phyloP scores from a whole-genome alignment of 208 protist genomes.

The Acanthamoeba healyi region DNA sequence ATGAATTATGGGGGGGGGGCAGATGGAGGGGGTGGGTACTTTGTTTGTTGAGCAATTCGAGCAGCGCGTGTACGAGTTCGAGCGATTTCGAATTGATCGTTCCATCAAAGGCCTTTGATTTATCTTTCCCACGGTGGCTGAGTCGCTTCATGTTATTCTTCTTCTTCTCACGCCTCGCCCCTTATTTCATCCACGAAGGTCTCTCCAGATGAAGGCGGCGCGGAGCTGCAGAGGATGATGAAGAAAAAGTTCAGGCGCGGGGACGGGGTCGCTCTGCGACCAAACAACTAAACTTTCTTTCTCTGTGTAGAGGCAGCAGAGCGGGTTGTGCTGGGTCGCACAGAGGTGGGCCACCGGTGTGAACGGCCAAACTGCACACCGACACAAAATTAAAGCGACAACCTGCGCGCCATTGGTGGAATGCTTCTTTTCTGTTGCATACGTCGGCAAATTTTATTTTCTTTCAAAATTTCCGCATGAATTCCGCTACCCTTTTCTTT shows the following conservation, averaged over 20 bases:
- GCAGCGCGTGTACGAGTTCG: not conserved
- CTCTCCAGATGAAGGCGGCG: too few relatives aligned
- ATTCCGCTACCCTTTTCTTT: too few relatives aligned
- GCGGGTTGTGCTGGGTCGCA: too few relatives aligned
- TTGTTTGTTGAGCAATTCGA: conserved; percentile 68
- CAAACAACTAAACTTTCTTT: not conserved
- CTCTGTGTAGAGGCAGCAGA: too few relatives aligned
- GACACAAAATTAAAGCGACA: too few relatives aligned
- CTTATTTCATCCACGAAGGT: not conserved
- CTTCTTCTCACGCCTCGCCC: not conserved
- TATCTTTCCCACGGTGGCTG: conserved; percentile 16
- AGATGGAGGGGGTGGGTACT: not conserved
- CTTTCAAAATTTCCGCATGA: too few relatives aligned
- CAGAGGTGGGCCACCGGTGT: too few relatives aligned
- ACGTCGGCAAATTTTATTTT: too few relatives aligned
- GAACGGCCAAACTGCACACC: too few relatives aligned
- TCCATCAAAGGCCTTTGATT: conserved; percentile 69
- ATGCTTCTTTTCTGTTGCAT: too few relatives aligned
- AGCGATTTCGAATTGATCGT: conserved; percentile 20
- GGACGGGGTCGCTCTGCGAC: not conserved
- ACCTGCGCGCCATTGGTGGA: too few relatives aligned
- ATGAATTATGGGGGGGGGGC: not conserved
- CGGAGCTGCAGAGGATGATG: not conserved
- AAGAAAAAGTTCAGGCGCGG: not conserved
- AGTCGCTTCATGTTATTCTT: conserved; percentile 42